Evolutionary conservation across 768 basidiomycete genomes (phyloP), one percentile per base, ranked within the genome.

Genomic region (Termitomyces sp.): DNA sequence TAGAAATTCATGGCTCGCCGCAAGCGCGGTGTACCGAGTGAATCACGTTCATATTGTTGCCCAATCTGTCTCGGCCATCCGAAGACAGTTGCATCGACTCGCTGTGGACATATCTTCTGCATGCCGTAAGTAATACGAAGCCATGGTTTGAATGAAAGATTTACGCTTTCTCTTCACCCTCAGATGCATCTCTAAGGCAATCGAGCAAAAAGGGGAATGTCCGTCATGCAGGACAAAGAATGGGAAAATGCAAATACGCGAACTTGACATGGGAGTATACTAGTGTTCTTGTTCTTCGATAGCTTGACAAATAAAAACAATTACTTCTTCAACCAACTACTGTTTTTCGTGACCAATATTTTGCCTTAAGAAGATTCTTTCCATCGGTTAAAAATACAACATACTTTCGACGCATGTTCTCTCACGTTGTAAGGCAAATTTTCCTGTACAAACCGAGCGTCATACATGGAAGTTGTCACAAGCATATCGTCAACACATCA

Each of bases 81-180:
- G 13, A 57, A 54, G 22, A 12, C 24, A 2, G 47, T 54, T 1
- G 42, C 41, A 5, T 41, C 59, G 12, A 57, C 56, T 7, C 59
- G 59, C 9, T 60, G 59, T 43, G 59, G 59, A 3, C 59, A 60
- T 50, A 20, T 60, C 42, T 60, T 60, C 47, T 60, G 59, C 47
- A 31, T 34, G 5, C 16, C 50, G 59, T 60, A 20, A 60, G 59
- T 53, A 27, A 1, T 12, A n/a, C 8, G 13, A n/a, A 34, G n/a
- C 14, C 18, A 24, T 22, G 9, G 7, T 14, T 1, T 0, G 4
- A 14, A 1, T 3, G 9, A 18, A 42, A 18, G 22, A 20, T 3
- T 32, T 6, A 36, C 6, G 14, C 5, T 20, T 9, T 31, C 1
- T 6, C 46, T n/a, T 31, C 8, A 0, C 37, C 7, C 14, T 22